Percentiles rank a stretch among this genome's conserved stretches.
Conservation (phyloP, 2,329 filamentous ascomycete species). For the Cladosporium cucumerinum region DNA sequence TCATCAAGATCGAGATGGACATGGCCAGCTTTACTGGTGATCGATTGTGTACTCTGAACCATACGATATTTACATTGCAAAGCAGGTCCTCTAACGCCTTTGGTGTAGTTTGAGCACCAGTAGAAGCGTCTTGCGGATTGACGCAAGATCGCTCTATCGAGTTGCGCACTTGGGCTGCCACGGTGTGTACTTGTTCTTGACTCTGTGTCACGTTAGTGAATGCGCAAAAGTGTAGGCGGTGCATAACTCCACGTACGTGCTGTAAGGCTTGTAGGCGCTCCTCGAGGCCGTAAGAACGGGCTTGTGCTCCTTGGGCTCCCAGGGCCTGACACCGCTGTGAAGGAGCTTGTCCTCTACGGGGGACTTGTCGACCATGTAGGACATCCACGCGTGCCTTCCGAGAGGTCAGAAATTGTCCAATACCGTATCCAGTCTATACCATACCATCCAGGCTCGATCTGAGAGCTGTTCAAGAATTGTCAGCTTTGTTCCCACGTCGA, state of each 20-base stretch:
- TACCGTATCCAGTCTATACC: not conserved
- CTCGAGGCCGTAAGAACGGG: slow-evolving; percentile 73
- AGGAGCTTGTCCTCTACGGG: slow-evolving; percentile 73
- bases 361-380: slow-evolving; percentile 85
- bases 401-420: slow-evolving; percentile 5
- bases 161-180: slow-evolving; percentile 49
- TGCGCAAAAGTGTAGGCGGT: slow-evolving; percentile 16
- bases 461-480: slow-evolving; percentile 53
- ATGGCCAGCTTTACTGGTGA: not conserved
- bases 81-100: slow-evolving; percentile 16
- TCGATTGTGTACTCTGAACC: slow-evolving; percentile 6
- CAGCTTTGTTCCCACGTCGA: slow-evolving; percentile 27
- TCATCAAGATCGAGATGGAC: not conserved
- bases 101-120: slow-evolving; percentile 5
- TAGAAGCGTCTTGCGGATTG: not conserved
- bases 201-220: slow-evolving; percentile 31
- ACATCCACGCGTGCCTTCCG: slow-evolving; percentile 87
- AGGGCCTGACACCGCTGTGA: slow-evolving; percentile 63
- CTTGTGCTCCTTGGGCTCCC: slow-evolving; percentile 71
- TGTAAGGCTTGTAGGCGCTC: slow-evolving; percentile 88
- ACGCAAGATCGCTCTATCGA: slow-evolving; percentile 26
- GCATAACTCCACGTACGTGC: slow-evolving; percentile 68
- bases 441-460: slow-evolving; percentile 88
- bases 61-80: slow-evolving; percentile 18
- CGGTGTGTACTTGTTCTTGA: slow-evolving; percentile 49